Evolutionary conservation across 305 asterid genomes (phyloP).

Genomic region (Solanum aculeatissimum): DNA sequence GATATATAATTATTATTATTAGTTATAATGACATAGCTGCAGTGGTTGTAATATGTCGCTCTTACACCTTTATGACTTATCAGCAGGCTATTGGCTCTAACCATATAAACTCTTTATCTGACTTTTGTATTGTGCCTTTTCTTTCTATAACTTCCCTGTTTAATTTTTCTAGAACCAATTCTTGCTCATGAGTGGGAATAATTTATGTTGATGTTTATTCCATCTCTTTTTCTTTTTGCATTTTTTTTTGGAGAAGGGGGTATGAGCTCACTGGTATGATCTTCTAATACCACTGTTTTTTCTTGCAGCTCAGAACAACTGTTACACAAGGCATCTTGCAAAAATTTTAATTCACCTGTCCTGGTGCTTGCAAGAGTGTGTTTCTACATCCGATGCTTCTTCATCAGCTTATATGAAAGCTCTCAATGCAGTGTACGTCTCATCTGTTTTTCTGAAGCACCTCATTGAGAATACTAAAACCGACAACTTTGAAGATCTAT

Average conservation of each 20-base stretch:
- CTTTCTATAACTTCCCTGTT: background rate
- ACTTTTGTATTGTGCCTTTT: background rate
- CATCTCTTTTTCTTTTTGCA: background rate
- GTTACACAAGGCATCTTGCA: constrained; percentile 74
- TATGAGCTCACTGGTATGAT: background rate
- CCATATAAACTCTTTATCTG: background rate
- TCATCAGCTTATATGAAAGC: constrained; percentile 56
- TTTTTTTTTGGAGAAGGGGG: background rate
- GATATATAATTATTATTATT: background rate
- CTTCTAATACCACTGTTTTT: constrained; percentile 10
- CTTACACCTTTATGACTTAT: background rate
- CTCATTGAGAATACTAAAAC: constrained; percentile 61
- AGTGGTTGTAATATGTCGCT: background rate
- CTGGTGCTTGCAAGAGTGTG: constrained; percentile 87
- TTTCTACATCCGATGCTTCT: constrained; percentile 45
- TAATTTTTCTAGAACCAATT: background rate
- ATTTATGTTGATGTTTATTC: background rate
- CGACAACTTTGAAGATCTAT: constrained; percentile 69
- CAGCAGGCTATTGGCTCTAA: background rate
- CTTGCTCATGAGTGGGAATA: background rate
- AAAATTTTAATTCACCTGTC: constrained; percentile 80
- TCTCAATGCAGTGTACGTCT: constrained; percentile 68
- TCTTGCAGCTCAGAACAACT: constrained; percentile 72
- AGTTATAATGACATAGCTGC: background rate
- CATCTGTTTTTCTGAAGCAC: constrained; percentile 84